Base-by-base conservation (phyloP, 1,284 basidiomycete species). In the Hemileia vastatrix region DNA sequence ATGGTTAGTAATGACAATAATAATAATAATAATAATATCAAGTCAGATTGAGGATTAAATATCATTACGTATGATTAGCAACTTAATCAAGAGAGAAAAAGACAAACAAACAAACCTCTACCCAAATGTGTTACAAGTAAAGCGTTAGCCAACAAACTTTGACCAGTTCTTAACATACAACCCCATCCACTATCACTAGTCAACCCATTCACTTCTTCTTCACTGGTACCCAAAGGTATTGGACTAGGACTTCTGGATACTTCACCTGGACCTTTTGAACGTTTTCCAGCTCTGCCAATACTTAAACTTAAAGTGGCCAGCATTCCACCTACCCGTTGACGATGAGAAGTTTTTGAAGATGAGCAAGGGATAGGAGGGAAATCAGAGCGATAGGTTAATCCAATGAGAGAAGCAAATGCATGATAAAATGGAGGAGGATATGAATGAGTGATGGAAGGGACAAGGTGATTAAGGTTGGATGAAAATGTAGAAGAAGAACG, bases 121-220 rank as follows among this genome's bases (percentile, higher is more conserved):
- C 90, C 90, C 0, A 95, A 79, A 77, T 94, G 89, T 4, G 88
- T 77, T 73, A 87, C 83, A 13, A 93, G 76, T 21, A 97, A 79
- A 0, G 92, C 85, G 70, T 93, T 96, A 3, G 91, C 94, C 15
- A 98, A 80, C 65, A 98, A 74, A 69, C 87, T 89, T 78, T 97
- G 94, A 0, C 92, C 93, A 0, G 94, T 97, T 23, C 94, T 79
- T 27, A 97, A 77, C 94, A 98, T 97, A 76, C 94, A 98, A 0
- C 94, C 94, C 94, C 94, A 98, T 0, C 94, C 94, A 0, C 90
- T 81, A 79, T 98, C 94, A 67, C 83, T 88, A n/a, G 86, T 90
- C 83, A 90, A 86, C 0, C 86, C 87, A 70, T 85, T 86, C 72
- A 88, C 57, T 6, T 54, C 51, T 11, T 60, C 58, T 11, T 60